Conservation (phyloP, 2,329 filamentous ascomycete genomes). For the Westerdykella ornata region DNA sequence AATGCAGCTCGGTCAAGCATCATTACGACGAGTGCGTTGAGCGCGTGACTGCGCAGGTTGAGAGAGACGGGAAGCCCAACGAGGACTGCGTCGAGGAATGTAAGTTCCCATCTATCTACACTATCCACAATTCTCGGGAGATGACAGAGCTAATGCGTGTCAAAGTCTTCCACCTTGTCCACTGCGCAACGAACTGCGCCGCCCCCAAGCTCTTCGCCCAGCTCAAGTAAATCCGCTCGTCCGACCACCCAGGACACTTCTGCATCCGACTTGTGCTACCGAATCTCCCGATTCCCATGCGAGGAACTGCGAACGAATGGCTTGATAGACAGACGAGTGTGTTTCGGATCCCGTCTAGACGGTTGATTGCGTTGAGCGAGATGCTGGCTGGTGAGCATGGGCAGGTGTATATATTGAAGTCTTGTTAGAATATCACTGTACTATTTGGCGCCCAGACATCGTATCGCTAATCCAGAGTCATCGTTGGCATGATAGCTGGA, state of each 20-base stretch:
- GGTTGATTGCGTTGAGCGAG: slow-evolving; percentile 16
- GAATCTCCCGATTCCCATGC: slow-evolving; percentile 4
- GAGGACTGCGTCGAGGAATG: slow-evolving; percentile 99
- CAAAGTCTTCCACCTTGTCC: slow-evolving; percentile 93
- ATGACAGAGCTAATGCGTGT: slow-evolving; percentile 3
- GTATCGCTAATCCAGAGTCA: too few relatives aligned
- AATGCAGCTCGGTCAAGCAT: slow-evolving; percentile 86
- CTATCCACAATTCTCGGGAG: neutral
- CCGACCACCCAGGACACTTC: slow-evolving; percentile 4
- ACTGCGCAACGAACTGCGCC: slow-evolving; percentile 88
- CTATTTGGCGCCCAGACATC: slow-evolving; percentile 17
- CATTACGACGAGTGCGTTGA: slow-evolving; percentile 98
- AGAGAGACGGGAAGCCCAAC: slow-evolving; percentile 65
- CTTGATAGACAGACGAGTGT: too few relatives aligned
- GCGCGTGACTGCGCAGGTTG: slow-evolving; percentile 69
- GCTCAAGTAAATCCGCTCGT: slow-evolving; percentile 64
- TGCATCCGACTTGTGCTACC: slow-evolving; percentile 10
- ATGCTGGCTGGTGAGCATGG: slow-evolving; percentile 20
- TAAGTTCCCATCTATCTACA: slow-evolving; percentile 50
- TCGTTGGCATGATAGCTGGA: too few relatives aligned
- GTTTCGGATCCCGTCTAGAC: slow-evolving; percentile 1
- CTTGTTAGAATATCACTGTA: slow-evolving; percentile 36
- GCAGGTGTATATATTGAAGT: slow-evolving; percentile 33
- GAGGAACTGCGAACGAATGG: slow-evolving; percentile 12
- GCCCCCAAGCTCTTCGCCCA: slow-evolving; percentile 91